Base-by-base conservation (phyloP, 805 yeast species). In the Deakozyma indianensis region DNA sequence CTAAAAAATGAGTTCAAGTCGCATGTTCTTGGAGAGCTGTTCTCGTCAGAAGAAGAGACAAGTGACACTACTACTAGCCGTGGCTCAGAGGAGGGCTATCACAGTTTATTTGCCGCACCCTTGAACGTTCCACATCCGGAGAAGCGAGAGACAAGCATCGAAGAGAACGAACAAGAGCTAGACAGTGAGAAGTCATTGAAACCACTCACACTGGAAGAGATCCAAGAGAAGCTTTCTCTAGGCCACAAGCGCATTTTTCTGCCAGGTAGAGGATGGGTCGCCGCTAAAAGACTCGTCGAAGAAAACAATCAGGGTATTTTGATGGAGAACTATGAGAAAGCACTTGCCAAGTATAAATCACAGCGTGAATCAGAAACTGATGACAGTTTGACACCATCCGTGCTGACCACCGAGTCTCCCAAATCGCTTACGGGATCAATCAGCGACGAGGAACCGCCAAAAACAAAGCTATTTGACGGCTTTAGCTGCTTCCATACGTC, bases 231-330 rank as follows among this genome's bases (percentile, higher is more conserved):
- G 18, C 38, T 32, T 14, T 9, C 11, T 9, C 16, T 9, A 14
- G 38, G 38, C 5, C 38, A 32, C 18, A 32, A 32, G 18, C 38
- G 38, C 38, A 32, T 41, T 16, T 41, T 41, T 16, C 21, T 41
- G 4, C 43, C 43, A 5, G 43, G 43, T 4, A 27, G 43, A 3
- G 43, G 43, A 15, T 41, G 43, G 43, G 43, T 41, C 16, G 27
- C 29, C 16, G 20, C 43, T 4, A 20, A 22, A 16, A 21, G 24
- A 23, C 29, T 41, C 20, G 15, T 16, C n/a, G 43, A 22, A 22
- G 43, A 41, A 23, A 9, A 14, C 21, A 41, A 23, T 5, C 21
- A 9, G 4, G 23, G 35, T 14, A 42, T 40, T 15, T 18, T 23
- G 25, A 40, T 40, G 22, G 44, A 14, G 46, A 22, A 20, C 35